A percentile compares a stretch with the other conserved stretches of the same genome.
phyloP scores from a whole-genome alignment of 148 eudicot genomes.

The Dianthus caryophyllus region DNA sequence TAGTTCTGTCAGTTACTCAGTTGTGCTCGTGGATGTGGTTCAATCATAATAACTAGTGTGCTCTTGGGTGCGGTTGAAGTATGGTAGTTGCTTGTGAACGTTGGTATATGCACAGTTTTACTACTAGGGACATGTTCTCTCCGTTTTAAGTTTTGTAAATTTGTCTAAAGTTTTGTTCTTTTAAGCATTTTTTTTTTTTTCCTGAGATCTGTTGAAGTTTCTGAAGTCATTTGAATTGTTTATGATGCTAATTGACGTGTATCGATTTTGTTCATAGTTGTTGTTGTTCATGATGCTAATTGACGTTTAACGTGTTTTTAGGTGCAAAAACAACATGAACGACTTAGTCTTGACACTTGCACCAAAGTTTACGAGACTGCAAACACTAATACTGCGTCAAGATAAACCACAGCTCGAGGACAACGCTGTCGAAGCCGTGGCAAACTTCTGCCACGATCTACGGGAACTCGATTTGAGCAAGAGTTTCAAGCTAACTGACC shows the following conservation, averaged over 20 bases:
- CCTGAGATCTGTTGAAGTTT: too few relatives aligned
- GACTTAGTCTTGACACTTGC: slow-evolving; percentile 64
- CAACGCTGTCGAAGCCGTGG: slow-evolving; percentile 59
- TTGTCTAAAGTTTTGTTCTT: too few relatives aligned
- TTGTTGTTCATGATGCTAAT: not conserved
- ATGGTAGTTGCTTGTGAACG: too few relatives aligned
- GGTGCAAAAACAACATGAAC: slow-evolving; percentile 91
- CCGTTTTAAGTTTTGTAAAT: too few relatives aligned
- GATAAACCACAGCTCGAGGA: slow-evolving; percentile 88
- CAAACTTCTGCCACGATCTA: slow-evolving; percentile 66
- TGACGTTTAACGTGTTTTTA: slow-evolving; percentile 18
- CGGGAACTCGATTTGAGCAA: slow-evolving; percentile 88
- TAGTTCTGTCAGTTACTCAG: too few relatives aligned
- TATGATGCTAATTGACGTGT: too few relatives aligned
- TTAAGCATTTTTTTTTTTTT: too few relatives aligned
- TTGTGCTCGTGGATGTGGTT: not conserved
- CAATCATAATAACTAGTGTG: not conserved
- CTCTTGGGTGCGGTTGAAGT: too few relatives aligned
- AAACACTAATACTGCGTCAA: slow-evolving; percentile 62
- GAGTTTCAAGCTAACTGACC: slow-evolving; percentile 82
- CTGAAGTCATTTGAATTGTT: too few relatives aligned
- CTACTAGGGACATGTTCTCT: not conserved
- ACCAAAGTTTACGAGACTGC: slow-evolving; percentile 74
- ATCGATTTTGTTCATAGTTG: too few relatives aligned
- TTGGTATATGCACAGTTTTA: too few relatives aligned